phyloP scores from a whole-genome alignment of 768 basidiomycete genomes.

The Fibroporia radiculosa region DNA sequence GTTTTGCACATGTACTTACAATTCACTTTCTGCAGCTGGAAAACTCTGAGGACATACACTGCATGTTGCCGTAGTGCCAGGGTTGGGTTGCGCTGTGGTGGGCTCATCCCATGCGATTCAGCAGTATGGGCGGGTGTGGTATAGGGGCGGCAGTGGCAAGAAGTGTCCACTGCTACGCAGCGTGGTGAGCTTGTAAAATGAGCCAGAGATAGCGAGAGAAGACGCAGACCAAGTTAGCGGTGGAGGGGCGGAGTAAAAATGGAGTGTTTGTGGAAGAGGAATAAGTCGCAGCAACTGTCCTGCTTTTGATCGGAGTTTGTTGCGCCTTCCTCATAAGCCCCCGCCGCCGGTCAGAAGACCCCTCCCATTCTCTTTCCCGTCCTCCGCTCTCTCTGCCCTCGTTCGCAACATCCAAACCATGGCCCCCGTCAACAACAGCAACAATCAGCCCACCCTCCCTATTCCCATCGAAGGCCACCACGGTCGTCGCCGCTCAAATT shows the following conservation, averaged over 20 bases:
- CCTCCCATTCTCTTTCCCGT: background rate
- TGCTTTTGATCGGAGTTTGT: slow-evolving; percentile 6
- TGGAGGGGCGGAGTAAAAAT: background rate
- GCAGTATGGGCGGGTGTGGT: no score
- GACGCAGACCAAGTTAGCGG: no score
- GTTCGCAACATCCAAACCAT: slow-evolving; percentile 7
- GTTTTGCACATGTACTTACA: no score
- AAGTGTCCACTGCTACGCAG: no score
- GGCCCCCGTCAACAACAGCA: slow-evolving; percentile 21
- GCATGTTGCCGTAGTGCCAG: no score
- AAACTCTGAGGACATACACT: no score
- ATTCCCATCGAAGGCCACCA: slow-evolving; percentile 48
- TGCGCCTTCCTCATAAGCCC: slow-evolving; percentile 2
- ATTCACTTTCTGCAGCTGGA: no score
- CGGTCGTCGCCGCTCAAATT: slow-evolving; percentile 50
- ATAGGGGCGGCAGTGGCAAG: no score
- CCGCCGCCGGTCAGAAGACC: background rate
- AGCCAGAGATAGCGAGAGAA: no score
- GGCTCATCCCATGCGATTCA: no score
- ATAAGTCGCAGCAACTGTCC: background rate
- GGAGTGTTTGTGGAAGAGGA: background rate
- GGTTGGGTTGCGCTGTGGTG: no score
- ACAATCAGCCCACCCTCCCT: slow-evolving; percentile 50
- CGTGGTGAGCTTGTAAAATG: no score
- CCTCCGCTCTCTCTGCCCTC: slow-evolving; percentile 2